Percentiles rank a stretch among this genome's conserved stretches.
These are phyloP conservation scores for Aethionema arabicum DNA, from an alignment of 345 rosid genomes.

Conservation along the genomic window DNA sequence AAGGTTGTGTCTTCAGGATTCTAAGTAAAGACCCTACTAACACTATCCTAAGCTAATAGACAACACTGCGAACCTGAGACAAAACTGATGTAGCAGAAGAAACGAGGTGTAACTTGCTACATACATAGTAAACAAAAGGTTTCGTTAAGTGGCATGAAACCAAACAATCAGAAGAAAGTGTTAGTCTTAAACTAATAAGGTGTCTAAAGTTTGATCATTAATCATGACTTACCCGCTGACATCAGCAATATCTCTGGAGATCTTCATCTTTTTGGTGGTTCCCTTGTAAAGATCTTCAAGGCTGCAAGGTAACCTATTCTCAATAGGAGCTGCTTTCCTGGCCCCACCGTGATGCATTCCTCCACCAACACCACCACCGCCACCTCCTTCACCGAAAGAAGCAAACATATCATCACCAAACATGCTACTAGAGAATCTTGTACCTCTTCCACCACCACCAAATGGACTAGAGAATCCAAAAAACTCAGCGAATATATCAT, in stretches of 20 bases:
- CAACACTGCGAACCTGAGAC: no score
- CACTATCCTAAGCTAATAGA: no score
- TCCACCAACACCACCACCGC: slow-evolving; percentile 42
- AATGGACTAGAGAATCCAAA: slow-evolving; percentile 64
- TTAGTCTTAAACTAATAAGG: no score
- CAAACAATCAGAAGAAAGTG: neutral
- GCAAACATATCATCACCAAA: slow-evolving; percentile 53
- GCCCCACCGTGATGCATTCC: slow-evolving; percentile 48
- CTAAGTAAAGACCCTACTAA: neutral
- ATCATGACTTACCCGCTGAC: slow-evolving; percentile 46
- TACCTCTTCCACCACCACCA: slow-evolving; percentile 41
- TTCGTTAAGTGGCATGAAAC: neutral
- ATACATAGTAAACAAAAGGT: neutral
- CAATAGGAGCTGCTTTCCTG: slow-evolving; percentile 48
- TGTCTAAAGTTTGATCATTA: neutral
- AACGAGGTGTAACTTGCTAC: neutral
- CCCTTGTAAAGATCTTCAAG: slow-evolving; percentile 66
- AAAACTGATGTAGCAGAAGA: no score
- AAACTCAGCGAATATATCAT: slow-evolving; percentile 72
- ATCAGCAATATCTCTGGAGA: slow-evolving; percentile 58
- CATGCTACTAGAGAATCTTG: slow-evolving; percentile 51
- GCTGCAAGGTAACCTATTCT: slow-evolving; percentile 53
- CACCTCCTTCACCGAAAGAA: slow-evolving; percentile 59
- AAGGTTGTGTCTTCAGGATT: neutral
- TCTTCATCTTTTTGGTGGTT: slow-evolving; percentile 59